Percentiles rank a stretch among this genome's conserved stretches.
These are phyloP conservation scores for Ormosia emarginata DNA, from an alignment of 306 rosid species.

Conservation along the genomic window DNA sequence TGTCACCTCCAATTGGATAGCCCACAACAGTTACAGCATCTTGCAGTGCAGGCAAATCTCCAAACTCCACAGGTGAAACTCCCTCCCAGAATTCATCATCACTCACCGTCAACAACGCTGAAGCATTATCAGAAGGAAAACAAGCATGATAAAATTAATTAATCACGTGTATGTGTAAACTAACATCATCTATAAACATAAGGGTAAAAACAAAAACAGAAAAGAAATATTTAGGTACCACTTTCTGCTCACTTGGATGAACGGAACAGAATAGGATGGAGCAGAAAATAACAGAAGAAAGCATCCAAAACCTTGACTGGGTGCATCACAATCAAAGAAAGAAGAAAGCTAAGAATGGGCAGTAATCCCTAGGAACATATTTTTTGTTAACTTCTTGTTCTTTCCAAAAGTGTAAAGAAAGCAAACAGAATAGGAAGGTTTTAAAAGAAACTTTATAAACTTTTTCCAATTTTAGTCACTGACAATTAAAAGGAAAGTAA, in stretches of 20 bases:
- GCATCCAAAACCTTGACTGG: not conserved
- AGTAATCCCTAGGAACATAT: not conserved
- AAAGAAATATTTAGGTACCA: not conserved
- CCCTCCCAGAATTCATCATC: conserved; percentile 86
- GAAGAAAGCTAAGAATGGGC: not conserved
- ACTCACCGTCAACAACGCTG: conserved; percentile 77
- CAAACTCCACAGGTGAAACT: conserved; percentile 73
- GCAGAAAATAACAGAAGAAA: not conserved
- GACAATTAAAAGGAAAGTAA: not conserved
- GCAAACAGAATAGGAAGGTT: not conserved
- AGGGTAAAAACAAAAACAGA: not conserved
- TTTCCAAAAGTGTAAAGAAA: not conserved
- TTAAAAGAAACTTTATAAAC: not conserved
- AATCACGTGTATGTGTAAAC: not conserved
- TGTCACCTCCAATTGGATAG: conserved; percentile 89
- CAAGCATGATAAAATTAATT: not conserved
- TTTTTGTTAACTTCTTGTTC: not conserved
- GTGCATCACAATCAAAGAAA: not conserved
- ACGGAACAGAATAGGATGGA: not conserved
- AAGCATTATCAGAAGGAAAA: conserved; percentile 22
- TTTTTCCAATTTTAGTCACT: not conserved
- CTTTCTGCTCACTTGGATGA: not conserved
- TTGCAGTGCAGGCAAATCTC: conserved; percentile 73
- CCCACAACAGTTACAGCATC: conserved; percentile 91
- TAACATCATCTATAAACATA: not conserved